These are phyloP conservation scores for Macaranga tanarius DNA, from an alignment of 441 rosid genomes.

Conservation along the genomic window DNA sequence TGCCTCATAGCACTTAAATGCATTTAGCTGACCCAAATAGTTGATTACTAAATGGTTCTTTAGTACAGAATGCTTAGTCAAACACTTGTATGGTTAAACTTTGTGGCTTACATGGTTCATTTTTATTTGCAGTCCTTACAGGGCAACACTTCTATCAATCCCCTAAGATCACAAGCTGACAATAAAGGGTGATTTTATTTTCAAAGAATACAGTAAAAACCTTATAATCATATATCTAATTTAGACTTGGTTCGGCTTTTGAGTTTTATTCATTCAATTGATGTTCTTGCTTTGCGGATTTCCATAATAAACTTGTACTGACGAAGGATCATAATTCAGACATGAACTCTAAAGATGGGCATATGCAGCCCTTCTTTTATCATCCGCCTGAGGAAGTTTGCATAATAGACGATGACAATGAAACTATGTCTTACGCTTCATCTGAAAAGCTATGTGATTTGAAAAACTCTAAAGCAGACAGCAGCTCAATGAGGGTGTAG, in stretches of 20 bases:
- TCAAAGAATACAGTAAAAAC: conserved; percentile 82
- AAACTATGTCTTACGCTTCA: conserved; percentile 28
- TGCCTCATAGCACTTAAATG: neutral
- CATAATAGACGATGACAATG: conserved; percentile 40
- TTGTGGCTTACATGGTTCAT: conserved; percentile 6
- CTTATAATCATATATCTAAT: conserved; percentile 4
- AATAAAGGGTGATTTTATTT: conserved; percentile 76
- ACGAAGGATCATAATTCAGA: conserved; percentile 38
- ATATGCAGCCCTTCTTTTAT: conserved; percentile 41
- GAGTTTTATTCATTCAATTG: conserved; percentile 9
- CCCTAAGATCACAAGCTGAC: conserved; percentile 56
- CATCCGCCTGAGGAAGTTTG: conserved; percentile 41
- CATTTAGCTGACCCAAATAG: neutral
- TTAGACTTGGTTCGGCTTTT: conserved; percentile 1
- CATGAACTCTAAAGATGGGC: conserved; percentile 29
- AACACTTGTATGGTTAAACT: neutral
- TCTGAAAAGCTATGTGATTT: conserved; percentile 26
- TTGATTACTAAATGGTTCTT: neutral
- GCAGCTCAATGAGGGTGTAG: conserved; percentile 43
- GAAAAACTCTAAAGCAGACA: conserved; percentile 29
- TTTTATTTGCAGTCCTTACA: conserved; percentile 74
- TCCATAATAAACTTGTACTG: conserved; percentile 60
- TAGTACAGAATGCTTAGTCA: neutral
- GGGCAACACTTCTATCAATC: conserved; percentile 45
- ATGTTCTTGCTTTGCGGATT: conserved; percentile 62